Evolutionary conservation across 371 early-diverging fungal genomes (phyloP), one percentile per base, ranked within the genome.

Genomic region (Mortierella sp.): DNA sequence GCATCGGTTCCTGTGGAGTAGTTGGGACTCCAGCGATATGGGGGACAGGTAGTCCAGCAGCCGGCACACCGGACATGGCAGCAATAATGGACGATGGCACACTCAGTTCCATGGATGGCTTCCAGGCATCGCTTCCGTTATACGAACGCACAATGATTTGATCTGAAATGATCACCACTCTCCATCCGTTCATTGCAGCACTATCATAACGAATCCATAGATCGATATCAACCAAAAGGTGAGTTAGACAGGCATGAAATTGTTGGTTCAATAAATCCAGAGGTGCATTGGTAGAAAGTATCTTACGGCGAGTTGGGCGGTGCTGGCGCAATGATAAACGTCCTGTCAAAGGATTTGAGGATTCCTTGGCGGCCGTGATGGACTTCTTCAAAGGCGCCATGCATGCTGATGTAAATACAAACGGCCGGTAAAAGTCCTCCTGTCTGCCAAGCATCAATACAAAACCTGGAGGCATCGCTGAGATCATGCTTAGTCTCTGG

Each of bases 361-460:
- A 53, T n/a, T 8, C 45, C 52, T n/a, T 47, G 18, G 18, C 18
- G 27, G 18, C 58, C 57, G 26, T 48, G 58, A 23, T 42, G 61
- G 1, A 59, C 57, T 39, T 73, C 67, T 13, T 73, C 61, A 49
- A 54, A 65, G 27, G 69, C 76, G 39, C 76, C 76, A 38, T 76
- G 76, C 5, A 76, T 38, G 28, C 48, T 54, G 21, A 61, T 57
- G n/a, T 65, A 65, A 16, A 74, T 65, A n/a, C 69, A 74, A 8
- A 61, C 50, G 13, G 58, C 61, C n/a, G 61, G 55, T 34, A 69
- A 42, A 4, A 69, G 55, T n/a, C 47, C 54, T 12, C 65, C 62
- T 24, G 66, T 69, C 45, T 73, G 68, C 64, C 68, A 74, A 10
- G 76, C 69, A 54, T 74, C 76, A 4, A 74, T 53, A 3, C 61